These are phyloP conservation scores for Triticum monococcum DNA, from an alignment of 176 grass and related monocot genomes.

Conservation along the genomic window DNA sequence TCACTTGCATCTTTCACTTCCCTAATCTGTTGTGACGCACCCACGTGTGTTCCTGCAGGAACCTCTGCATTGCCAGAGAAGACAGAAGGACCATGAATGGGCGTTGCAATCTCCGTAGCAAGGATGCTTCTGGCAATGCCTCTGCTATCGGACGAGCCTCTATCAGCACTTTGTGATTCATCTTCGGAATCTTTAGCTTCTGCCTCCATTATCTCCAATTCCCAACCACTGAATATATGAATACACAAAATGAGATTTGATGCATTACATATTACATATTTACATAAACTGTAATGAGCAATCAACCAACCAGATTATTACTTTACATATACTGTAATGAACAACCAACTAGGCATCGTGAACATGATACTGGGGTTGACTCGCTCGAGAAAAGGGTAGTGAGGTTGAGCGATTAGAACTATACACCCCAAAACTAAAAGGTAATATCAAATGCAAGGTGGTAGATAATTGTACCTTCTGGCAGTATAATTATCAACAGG, in stretches of 20 bases:
- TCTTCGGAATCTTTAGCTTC: slow-evolving; percentile 78
- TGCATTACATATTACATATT: neutral
- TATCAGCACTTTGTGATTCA: slow-evolving; percentile 48
- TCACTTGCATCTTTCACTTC: neutral
- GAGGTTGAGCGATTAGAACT: neutral
- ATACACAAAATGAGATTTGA: slow-evolving; percentile 3
- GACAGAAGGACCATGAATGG: slow-evolving; percentile 1
- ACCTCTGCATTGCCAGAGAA: slow-evolving; percentile 9
- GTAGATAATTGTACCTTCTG: slow-evolving; percentile 52
- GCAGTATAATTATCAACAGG: slow-evolving; percentile 56
- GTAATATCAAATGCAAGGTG: neutral
- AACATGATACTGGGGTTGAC: neutral
- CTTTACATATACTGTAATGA: neutral
- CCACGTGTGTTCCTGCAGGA: slow-evolving; percentile 13
- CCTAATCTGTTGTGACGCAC: neutral
- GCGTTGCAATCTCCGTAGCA: neutral
- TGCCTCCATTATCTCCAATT: slow-evolving; percentile 78
- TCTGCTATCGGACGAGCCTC: slow-evolving; percentile 21
- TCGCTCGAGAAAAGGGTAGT: neutral
- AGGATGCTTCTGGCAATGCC: slow-evolving; percentile 8
- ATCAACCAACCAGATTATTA: neutral
- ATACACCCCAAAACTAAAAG: neutral
- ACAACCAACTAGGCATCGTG: neutral
- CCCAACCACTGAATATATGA: slow-evolving; percentile 68
- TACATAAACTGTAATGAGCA: neutral